Evolutionary conservation across 2,329 filamentous ascomycete genomes (phyloP), one percentile per base, ranked within the genome.

Genomic region (Colletotrichum musae): DNA sequence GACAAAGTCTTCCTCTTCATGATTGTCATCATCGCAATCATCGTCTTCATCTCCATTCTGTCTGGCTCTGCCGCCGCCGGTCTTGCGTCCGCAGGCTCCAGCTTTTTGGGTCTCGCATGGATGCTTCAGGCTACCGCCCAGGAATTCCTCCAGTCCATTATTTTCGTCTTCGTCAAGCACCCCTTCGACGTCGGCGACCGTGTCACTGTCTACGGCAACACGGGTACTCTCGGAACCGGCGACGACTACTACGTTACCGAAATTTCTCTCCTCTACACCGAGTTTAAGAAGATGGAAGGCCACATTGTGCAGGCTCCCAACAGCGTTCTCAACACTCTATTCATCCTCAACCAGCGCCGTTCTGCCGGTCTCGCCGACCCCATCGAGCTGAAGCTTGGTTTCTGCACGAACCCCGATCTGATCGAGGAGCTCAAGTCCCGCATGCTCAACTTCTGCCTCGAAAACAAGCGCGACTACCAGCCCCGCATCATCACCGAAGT

Each of bases 211-310:
- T 98, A 98, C 76, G 95, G 95, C 62, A 97, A 94, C 75, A 94
- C 94, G 0, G 95, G 95, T 70, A 87, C 91, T n/a, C 79, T 87
- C 16, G 87, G 94, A 76, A 89, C 87, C 43, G 95, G 95, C 53
- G 95, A 98, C 74, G 95, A 98, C 75, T 98, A 97, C 81, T 98
- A 97, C 73, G 95, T 98, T 62, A 97, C 97, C 63, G 94, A 97
- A 77, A 97, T 98, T 64, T 93, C 94, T 1, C 86, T 98, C 1
- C 87, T 98, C 16, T 98, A 96, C 79, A 98, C 95, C 15, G 95
- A 98, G 77, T 98, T 98, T 85, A 98, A 98, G 86, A 98, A 98
- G 85, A 95, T 98, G 93, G 92, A 98, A 80, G 95, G 95, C 2
- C 95, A 98, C 75, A 92, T 98, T 26, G 95, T 98, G 0, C 95